Evolutionary conservation across 1,284 basidiomycete genomes (phyloP), one percentile per base, ranked within the genome.

Genomic region (Ustilago nuda): DNA sequence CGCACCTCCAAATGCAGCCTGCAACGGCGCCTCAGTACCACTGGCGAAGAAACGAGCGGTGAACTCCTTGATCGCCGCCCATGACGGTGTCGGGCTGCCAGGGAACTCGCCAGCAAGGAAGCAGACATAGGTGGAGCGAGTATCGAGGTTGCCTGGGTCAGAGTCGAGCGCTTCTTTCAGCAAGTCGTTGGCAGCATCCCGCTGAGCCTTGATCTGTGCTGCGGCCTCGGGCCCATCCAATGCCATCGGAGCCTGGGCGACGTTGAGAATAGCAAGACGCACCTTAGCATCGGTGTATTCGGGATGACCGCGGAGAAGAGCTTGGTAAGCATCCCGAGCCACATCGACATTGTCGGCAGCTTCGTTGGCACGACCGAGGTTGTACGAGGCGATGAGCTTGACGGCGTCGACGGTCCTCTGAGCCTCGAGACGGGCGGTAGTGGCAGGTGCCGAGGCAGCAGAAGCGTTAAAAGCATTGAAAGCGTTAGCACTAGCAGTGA

Each of bases 261-360:
- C 71, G 56, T 82, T 70, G 54, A 85, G 73, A 53, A 82, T 69
- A 0, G 84, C 84, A 32, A 82, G 71, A n/a, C 84, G 83, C 17
- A 84, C 81, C 27, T 82, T 82, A 53, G 83, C 84, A 54, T 84
- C 83, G 13, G 80, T 80, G 53, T 84, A 85, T 67, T 85, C 84
- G n/a, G 84, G 81, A 54, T 85, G 84, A 32, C 61, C 79, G 19
- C 65, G 57, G 27, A 85, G 61, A 52, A 85, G 68, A 23, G 78
- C 79, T 8, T 77, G 64, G 68, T 83, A 85, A 1, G 82, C 82
- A 50, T 80, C 65, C 15, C 75, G 71, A 19, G 84, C 84, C 32
- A 79, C 74, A n/a, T 72, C 71, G 36, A 63, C 23, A 35, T 81
- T 67, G 58, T 66, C 76, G 19, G 65, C 52, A 27, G 60, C 71